Percentiles rank a stretch among this genome's conserved stretches.
Conservation (phyloP, 2,329 filamentous ascomycete species). For the Cordyceps farinosa region DNA sequence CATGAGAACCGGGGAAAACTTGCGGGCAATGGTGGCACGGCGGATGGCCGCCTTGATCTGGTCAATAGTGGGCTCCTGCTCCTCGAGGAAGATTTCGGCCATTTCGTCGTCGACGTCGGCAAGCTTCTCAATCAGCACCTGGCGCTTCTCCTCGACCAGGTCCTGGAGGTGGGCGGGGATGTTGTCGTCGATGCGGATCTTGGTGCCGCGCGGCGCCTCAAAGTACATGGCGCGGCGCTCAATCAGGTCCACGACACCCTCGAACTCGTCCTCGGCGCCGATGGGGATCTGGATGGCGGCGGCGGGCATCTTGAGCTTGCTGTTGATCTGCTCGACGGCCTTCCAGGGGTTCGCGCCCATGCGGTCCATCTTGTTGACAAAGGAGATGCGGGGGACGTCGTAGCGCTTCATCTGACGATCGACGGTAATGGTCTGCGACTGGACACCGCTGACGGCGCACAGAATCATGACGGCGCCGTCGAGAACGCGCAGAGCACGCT, state of each 20-base stretch:
- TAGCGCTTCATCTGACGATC: conserved; percentile 98
- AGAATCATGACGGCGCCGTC: conserved; percentile 98
- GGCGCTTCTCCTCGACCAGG: conserved; percentile 77
- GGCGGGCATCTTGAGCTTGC: conserved; percentile 88
- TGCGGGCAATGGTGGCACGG: conserved; percentile 79
- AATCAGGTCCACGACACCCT: conserved; percentile 89
- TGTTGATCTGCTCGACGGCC: conserved; percentile 94
- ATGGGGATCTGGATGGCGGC: conserved; percentile 95
- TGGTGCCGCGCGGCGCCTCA: conserved; percentile 76
- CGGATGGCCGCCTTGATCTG: conserved; percentile 94
- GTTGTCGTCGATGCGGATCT: conserved; percentile 70
- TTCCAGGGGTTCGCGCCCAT: conserved; percentile 99
- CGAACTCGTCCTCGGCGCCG: conserved; percentile 84
- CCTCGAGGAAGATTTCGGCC: conserved; percentile 89
- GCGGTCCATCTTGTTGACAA: conserved; percentile 99
- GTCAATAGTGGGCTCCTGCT: conserved; percentile 69
- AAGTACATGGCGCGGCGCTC: conserved; percentile 93
- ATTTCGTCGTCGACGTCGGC: conserved; percentile 98
- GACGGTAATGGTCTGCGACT: conserved; percentile 97
- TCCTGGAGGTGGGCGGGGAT: conserved; percentile 76
- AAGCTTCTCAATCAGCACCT: conserved; percentile 85
- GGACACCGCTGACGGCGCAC: conserved; percentile 94
- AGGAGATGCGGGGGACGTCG: conserved; percentile 91
- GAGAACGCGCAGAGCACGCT: conserved; percentile 87
- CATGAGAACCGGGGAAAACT: conserved; percentile 95